These are phyloP conservation scores for Alnus glutinosa DNA, from an alignment of 306 rosid species.

Conservation along the genomic window DNA sequence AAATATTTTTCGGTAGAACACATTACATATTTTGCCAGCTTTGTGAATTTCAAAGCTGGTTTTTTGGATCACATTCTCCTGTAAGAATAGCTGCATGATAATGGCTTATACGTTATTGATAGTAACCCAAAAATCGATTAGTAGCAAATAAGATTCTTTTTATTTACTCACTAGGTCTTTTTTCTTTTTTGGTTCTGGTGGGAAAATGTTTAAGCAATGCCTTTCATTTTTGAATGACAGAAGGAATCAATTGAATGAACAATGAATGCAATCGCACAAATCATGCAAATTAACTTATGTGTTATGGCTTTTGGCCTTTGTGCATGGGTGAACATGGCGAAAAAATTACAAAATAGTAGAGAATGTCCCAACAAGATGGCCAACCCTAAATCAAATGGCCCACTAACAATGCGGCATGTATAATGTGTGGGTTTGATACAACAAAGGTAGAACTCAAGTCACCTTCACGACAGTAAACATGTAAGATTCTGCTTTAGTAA, in stretches of 20 bases:
- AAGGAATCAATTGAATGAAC: background rate
- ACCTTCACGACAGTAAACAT: background rate
- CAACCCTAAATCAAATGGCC: background rate
- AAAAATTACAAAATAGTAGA: background rate
- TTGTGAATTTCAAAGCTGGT: background rate
- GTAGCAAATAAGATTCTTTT: background rate
- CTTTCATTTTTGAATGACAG: background rate
- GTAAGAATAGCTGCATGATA: background rate
- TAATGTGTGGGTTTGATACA: background rate
- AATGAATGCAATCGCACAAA: background rate
- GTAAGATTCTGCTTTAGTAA: background rate
- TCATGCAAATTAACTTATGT: background rate
- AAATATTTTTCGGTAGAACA: slow-evolving; percentile 14
- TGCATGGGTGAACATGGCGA: background rate
- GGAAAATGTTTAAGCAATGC: background rate
- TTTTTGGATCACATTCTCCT: slow-evolving; percentile 19
- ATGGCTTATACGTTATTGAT: slow-evolving; percentile 9
- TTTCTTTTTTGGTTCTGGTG: background rate
- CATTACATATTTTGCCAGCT: slow-evolving; percentile 18
- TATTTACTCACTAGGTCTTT: background rate
- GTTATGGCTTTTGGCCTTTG: background rate
- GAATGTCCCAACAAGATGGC: background rate
- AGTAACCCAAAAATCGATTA: slow-evolving; percentile 3
- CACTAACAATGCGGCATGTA: background rate
- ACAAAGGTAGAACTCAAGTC: background rate